phyloP scores from a whole-genome alignment of 2,329 filamentous ascomycete genomes.

The Epichloe typhina region DNA sequence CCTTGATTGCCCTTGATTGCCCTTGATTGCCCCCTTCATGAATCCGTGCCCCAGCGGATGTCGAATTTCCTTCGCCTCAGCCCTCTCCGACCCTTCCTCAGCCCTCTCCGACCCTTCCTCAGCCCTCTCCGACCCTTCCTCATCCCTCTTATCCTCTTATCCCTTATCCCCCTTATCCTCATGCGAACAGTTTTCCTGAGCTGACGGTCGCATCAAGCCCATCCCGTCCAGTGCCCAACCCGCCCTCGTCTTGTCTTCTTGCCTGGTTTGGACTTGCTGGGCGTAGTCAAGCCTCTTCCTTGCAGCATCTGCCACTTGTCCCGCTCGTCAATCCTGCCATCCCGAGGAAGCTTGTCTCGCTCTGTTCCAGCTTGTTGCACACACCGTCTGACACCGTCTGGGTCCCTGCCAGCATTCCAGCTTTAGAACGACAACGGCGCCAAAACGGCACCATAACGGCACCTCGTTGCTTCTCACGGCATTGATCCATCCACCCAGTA shows the following conservation, averaged over 20 bases:
- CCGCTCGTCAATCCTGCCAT: neutral
- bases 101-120: no score
- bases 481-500: neutral
- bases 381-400: neutral
- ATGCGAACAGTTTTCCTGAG: neutral
- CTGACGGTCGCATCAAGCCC: no score
- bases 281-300: no score
- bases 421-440: neutral
- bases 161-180: neutral
- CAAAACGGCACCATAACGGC: neutral
- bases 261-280: neutral
- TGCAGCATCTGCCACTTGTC: neutral
- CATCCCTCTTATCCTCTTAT: neutral
- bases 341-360: neutral
- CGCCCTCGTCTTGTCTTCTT: neutral
- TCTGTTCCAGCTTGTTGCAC: neutral
- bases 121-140: neutral
- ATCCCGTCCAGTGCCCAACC: neutral
- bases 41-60: neutral
- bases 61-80: neutral
- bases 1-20: no score
- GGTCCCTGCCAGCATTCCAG: constrained; percentile 1
- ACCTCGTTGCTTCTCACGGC: neutral
- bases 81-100: neutral
- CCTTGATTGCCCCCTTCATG: no score